Base-by-base conservation (phyloP, 2,329 filamentous ascomycete species). In the Cladosporium austrohemisphaericum region DNA sequence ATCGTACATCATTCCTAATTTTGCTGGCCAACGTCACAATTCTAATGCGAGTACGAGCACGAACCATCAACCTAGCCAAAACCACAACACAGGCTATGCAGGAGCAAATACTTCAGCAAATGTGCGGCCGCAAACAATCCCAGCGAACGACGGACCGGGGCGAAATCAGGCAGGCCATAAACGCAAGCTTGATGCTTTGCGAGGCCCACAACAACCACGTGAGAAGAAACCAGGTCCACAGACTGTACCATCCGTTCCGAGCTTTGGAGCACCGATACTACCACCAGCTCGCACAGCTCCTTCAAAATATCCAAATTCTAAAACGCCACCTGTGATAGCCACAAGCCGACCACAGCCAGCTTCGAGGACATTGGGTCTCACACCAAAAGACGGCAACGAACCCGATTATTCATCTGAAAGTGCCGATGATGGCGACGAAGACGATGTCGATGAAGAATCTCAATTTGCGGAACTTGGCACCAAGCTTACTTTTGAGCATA, bases 371-470 rank as follows among this genome's bases (percentile, higher is more conserved):
- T 18, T 47, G 6, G 49, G 49, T 16, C 41, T 52, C 4, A 41
- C 43, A 13, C 49, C 49, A 9, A 36, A 48, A 19, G 43, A 47
- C 9, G 49, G 43, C 36, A 9, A 5, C 14, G 25, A 26, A 10
- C 28, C 44, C 6, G 26, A 37, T 13, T 31, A 40, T 20, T 36
- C 29, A 2, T 44, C 49, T 6, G 47, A 52, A 3, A 52, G 51
- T 7, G 53, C 45, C 10, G 61, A 63, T 20, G 61, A 65, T 16
- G 80, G 81, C 3, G 84, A 86, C 50, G 83, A 85, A 40, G 81
- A 84, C 47, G 80, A 86, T 53, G 74, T 80, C 48, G 85, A 90
- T 59, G 87, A 92, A 68, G 84, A 87, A 69, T 76, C 79, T 43
- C 29, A 70, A 67, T 54, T 55, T 26, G 54, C 65, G 48, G 64